Evolutionary conservation across 169 alveolate species (phyloP).

Genomic region (Plasmodium inui): DNA sequence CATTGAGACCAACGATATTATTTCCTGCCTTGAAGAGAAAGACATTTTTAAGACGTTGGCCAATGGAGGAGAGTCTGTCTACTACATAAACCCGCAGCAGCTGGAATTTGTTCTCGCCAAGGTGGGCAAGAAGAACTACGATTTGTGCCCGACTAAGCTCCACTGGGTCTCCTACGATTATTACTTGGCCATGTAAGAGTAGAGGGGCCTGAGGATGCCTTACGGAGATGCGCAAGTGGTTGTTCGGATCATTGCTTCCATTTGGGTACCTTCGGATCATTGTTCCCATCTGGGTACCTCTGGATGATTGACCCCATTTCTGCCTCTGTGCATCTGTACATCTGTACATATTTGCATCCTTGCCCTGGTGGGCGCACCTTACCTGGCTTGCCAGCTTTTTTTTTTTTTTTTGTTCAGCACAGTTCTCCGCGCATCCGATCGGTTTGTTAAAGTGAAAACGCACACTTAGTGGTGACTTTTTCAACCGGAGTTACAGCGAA

Average conservation of each 20-base stretch:
- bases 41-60: conserved; percentile 87
- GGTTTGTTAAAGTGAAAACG: not conserved
- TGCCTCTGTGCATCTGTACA: too few species aligned
- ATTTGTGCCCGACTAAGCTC: conserved; percentile 84
- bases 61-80: conserved; percentile 86
- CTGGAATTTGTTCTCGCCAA: conserved; percentile 82
- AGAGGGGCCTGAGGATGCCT: too few species aligned
- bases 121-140: conserved; percentile 85
- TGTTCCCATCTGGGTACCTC: too few species aligned
- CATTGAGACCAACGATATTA: conserved; percentile 89
- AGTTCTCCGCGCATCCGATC: not conserved
- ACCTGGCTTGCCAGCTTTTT: not conserved
- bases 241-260: too few species aligned
- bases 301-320: too few species aligned
- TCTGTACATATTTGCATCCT: too few species aligned
- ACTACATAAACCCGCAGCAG: conserved; percentile 87
- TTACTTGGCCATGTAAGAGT: conserved; percentile 85
- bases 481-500: not conserved
- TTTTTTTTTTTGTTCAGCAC: not conserved
- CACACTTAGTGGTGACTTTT: not conserved
- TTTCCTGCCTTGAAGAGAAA: conserved; percentile 89
- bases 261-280: too few species aligned
- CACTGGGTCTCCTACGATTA: conserved; percentile 93
- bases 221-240: too few species aligned
- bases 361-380: too few species aligned